Evolutionary conservation across 768 basidiomycete species (phyloP).

Genomic region (Trametes coccinea): DNA sequence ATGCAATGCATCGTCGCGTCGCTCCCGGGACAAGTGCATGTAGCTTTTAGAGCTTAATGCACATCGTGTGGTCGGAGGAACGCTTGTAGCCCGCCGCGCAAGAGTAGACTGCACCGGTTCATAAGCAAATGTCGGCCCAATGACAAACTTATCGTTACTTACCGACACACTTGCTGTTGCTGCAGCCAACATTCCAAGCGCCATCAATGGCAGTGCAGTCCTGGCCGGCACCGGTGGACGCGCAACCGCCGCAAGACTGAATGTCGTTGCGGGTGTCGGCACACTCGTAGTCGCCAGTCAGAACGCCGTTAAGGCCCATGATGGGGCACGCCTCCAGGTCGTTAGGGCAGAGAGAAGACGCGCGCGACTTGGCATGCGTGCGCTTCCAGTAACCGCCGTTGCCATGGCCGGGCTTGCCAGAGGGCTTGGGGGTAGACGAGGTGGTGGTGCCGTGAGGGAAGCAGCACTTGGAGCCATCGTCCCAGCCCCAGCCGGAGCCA

Average conservation of each 20-base stretch:
- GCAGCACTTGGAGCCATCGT: slow-evolving; percentile 36
- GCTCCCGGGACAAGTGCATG: slow-evolving; percentile 1
- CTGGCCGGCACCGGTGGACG: slow-evolving; percentile 58
- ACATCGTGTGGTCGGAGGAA: slow-evolving; percentile 44
- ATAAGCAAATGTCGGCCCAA: slow-evolving; percentile 1
- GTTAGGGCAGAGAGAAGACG: slow-evolving; percentile 49
- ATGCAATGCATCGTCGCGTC: background rate
- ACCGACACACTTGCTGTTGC: slow-evolving; percentile 54
- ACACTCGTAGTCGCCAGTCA: slow-evolving; percentile 55
- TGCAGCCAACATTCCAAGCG: slow-evolving; percentile 73
- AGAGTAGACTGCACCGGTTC: slow-evolving; percentile 43
- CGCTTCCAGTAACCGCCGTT: slow-evolving; percentile 29
- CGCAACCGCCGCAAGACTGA: slow-evolving; percentile 76
- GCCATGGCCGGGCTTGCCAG: slow-evolving; percentile 26
- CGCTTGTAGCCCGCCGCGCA: slow-evolving; percentile 51
- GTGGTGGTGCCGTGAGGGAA: slow-evolving; percentile 19
- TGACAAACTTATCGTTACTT: slow-evolving; percentile 27
- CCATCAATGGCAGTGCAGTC: slow-evolving; percentile 71
- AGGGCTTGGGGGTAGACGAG: slow-evolving; percentile 39
- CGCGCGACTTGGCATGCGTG: slow-evolving; percentile 37
- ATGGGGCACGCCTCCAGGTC: slow-evolving; percentile 61
- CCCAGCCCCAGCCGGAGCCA: slow-evolving; percentile 48
- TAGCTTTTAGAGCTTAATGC: slow-evolving; percentile 37
- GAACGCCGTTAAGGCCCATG: slow-evolving; percentile 33
- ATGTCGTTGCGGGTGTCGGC: slow-evolving; percentile 64